These are phyloP conservation scores for Adansonia rubrostipa DNA, from an alignment of 441 rosid species.

Conservation along the genomic window DNA sequence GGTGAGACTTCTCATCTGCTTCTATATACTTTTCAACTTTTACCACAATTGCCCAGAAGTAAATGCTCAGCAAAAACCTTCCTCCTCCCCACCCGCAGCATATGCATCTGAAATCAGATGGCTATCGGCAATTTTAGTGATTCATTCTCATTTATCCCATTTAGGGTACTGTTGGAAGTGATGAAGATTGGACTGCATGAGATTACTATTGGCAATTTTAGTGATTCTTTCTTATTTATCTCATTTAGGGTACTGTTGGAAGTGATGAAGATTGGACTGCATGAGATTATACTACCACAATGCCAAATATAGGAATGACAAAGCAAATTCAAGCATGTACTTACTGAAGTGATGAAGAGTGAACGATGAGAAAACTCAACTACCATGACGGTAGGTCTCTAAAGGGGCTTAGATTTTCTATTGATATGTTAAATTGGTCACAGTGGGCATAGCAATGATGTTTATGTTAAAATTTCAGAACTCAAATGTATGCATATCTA, in stretches of 20 bases:
- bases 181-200: conserved; percentile 32
- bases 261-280: conserved; percentile 62
- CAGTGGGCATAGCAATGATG: not conserved
- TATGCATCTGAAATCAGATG: not conserved
- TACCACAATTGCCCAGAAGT: not conserved
- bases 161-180: conserved; percentile 51
- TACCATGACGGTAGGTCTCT: not conserved
- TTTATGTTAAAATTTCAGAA: not conserved
- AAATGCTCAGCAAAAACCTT: not conserved
- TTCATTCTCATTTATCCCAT: conserved; percentile 2
- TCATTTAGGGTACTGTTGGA: conserved; percentile 44
- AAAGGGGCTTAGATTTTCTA: not conserved
- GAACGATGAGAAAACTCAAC: not conserved
- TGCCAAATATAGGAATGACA: conserved; percentile 16
- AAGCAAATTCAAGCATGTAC: conserved; percentile 11
- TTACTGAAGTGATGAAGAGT: not conserved
- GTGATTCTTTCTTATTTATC: not conserved
- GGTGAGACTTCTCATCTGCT: conserved; percentile 36
- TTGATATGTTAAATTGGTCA: not conserved
- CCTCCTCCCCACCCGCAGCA: not conserved
- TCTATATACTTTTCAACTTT: not conserved
- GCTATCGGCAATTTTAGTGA: not conserved
- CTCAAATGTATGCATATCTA: not conserved
- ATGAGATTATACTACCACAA: conserved; percentile 24
- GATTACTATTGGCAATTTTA: not conserved